phyloP scores from a whole-genome alignment of 177 flowering plant species.

The Vitis hybrid region DNA sequence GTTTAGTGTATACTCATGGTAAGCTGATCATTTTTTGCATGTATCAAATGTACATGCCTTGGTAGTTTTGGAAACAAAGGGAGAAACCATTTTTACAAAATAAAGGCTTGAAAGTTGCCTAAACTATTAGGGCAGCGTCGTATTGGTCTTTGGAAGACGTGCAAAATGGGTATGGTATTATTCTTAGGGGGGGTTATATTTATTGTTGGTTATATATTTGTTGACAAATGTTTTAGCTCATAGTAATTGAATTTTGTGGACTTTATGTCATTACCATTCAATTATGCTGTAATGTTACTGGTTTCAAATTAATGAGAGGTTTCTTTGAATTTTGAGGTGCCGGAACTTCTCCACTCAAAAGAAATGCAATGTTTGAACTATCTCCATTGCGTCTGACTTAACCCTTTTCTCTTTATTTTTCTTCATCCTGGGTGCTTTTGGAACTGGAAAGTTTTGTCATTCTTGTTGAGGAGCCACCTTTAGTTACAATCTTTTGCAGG shows the following conservation, averaged over 20 bases:
- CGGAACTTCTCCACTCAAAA: no score
- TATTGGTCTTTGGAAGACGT: slow-evolving; percentile 1
- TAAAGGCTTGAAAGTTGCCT: slow-evolving; percentile 7
- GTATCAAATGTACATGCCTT: slow-evolving; percentile 25
- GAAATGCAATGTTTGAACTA: no score
- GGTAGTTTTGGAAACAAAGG: slow-evolving; percentile 20
- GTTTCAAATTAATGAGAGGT: background rate
- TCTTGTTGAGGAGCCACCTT: no score
- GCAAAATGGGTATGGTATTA: background rate
- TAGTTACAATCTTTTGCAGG: no score
- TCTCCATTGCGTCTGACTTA: no score
- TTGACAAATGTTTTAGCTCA: background rate
- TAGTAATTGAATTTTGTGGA: background rate
- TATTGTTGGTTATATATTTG: background rate
- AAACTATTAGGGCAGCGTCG: background rate
- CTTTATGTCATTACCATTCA: background rate
- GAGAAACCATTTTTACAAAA: slow-evolving; percentile 14
- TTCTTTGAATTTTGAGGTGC: no score
- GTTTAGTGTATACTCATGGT: slow-evolving; percentile 10
- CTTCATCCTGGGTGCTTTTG: no score
- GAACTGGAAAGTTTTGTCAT: no score
- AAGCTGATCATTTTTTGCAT: slow-evolving; percentile 54
- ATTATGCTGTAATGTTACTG: background rate
- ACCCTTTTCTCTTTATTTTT: no score
- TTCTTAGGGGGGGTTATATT: background rate